phyloP scores from a whole-genome alignment of 2,329 filamentous ascomycete species.

The Helminthosporium solani region DNA sequence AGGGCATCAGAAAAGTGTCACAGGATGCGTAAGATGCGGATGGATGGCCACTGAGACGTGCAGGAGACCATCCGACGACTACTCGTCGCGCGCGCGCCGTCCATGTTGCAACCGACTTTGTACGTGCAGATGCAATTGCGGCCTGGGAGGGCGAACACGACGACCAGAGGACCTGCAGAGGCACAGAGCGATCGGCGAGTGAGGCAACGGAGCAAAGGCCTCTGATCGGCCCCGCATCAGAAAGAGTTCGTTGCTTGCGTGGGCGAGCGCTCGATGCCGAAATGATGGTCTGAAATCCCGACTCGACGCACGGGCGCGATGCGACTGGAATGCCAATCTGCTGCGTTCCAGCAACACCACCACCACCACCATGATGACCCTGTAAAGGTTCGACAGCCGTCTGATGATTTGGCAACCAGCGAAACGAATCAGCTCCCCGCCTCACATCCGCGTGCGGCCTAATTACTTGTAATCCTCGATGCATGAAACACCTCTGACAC shows the following conservation, averaged over 20 bases:
- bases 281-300: constrained; percentile 19
- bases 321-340: background rate
- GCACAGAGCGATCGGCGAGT: constrained; percentile 42
- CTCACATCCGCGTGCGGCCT: constrained; percentile 13
- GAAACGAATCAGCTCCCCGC: constrained; percentile 29
- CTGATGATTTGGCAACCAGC: constrained; percentile 38
- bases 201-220: constrained; percentile 33
- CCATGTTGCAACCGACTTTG: no score
- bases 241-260: constrained; percentile 31
- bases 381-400: constrained; percentile 28
- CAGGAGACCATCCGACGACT: constrained; percentile 22
- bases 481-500: constrained; percentile 42
- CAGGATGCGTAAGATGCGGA: constrained; percentile 17
- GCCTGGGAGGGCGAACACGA: no score
- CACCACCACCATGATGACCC: constrained; percentile 28
- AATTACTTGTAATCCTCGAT: constrained; percentile 12
- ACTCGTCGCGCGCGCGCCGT: background rate
- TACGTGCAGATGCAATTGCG: no score
- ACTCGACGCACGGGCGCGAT: constrained; percentile 4
- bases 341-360: constrained; percentile 2
- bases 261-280: constrained; percentile 29
- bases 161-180: no score
- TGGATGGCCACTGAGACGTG: constrained; percentile 27
- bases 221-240: constrained; percentile 34
- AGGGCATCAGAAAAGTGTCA: constrained; percentile 5